Evolutionary conservation across 108 stramenopile genomes (phyloP), one percentile per base, ranked within the genome.

Genomic region (Cyclotella baltica): DNA sequence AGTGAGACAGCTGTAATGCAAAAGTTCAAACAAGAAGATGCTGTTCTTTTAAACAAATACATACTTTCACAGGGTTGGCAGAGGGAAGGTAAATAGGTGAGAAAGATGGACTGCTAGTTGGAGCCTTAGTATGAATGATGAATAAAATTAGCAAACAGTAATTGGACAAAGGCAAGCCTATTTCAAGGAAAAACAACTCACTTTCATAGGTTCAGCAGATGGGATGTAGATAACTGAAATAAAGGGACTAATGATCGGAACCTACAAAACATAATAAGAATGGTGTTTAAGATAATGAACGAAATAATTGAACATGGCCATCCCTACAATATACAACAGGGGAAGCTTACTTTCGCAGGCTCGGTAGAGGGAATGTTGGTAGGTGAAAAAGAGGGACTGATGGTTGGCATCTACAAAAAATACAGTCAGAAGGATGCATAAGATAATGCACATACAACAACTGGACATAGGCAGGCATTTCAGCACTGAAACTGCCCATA

Each of bases 61-160:
- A n/a, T n/a, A 52, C 51, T 19, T 52, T 20, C 11, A 52, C 51
- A 52, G 51, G 51, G n/a, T n/a, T 52, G 4, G 51, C 51, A n/a
- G 51, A 52, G 51, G 51, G 51, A 4, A 52, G n/a, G n/a, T 52
- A n/a, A 4, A n/a, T 52, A 19, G 51, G 51, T 4, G 11, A n/a
- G n/a, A n/a, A 52, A 20, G 18, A 19, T 10, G 51, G 51, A 52
- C 51, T 52, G 51, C 19, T 52, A 52, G n/a, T 52, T 4, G 51
- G 51, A 52, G 10, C 51, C 51, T 52, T n/a, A n/a, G 40, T 43
- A 13, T 10, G 10, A 43, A 43, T 10, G 6, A 13, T 43, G 13
- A 13, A 43, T 43, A 43, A 43, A 13, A 43, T 10, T 6, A 43
- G 13, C 40, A 43, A 10, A 43, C 6, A 43, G 13, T 13, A 43